Base-by-base conservation (phyloP, 371 early-diverging fungal genomes). In the Mucor sp. region DNA sequence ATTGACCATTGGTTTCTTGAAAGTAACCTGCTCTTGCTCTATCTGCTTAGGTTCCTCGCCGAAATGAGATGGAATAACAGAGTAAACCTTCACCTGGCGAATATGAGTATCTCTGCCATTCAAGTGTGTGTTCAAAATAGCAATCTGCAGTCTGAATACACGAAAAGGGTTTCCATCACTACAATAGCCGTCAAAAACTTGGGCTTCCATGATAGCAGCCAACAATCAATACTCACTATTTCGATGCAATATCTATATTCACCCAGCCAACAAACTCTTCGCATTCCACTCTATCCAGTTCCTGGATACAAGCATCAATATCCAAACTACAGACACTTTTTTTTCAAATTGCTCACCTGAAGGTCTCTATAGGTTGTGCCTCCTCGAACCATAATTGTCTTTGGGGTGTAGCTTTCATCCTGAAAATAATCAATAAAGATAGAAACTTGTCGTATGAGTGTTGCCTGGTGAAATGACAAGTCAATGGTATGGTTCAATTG, bases 321-420 rank as follows among this genome's bases (percentile, higher is more conserved):
- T 43, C 19, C 58, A 37, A 0, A 43, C 44, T 27, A 23, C 8
- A 44, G n/a, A 12, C 12, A 4, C 5, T 6, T 1, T 7, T n/a
- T n/a, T n/a, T n/a, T n/a, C n/a, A n/a, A n/a, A n/a, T n/a, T n/a
- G 21, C 9, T 58, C 35, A 65, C 65, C 32, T 70, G 72, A 65
- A 68, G 77, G 62, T 91, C 93, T 32, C 91, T 85, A 17, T 78
- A 71, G n/a, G 83, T 87, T 28, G 87, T 90, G 1, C 98, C 97
- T 5, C 90, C 91, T 28, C 90, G 76, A 19, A 97, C 76, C 21
- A 83, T 78, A 6, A 97, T 78, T 35, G 81, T 79, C 68, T 87
- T 84, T 3, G 99, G 97, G 3, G 96, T 95, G 77, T 99, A 99
- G 65, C 92, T 93, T 67, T 97, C 97, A 71, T 99, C 99, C 70